These are phyloP conservation scores for Sungouiella thailandica DNA, from an alignment of 805 yeast species.

Conservation along the genomic window DNA sequence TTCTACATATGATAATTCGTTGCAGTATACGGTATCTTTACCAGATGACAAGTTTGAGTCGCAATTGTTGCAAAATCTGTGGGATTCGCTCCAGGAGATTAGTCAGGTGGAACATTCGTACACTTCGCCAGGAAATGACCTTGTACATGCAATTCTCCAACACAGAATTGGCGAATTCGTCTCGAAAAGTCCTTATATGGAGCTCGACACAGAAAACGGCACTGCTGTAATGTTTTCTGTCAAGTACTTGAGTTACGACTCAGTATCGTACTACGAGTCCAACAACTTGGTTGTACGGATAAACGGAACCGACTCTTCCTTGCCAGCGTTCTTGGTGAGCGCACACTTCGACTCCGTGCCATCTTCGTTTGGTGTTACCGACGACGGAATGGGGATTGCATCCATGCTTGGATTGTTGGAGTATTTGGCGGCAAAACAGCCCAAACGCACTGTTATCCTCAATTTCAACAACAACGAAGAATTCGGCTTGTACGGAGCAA, in stretches of 20 bases:
- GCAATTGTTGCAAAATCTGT: conserved; percentile 39
- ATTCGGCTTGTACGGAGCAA: conserved; percentile 80
- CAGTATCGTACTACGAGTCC: conserved; percentile 74
- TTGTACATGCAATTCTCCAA: conserved; percentile 63
- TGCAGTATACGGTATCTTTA: conserved; percentile 33
- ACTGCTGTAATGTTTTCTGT: conserved; percentile 47
- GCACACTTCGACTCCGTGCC: conserved; percentile 92
- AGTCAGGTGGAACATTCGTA: conserved; percentile 72
- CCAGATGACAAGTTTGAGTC: conserved; percentile 40
- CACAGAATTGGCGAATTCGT: conserved; percentile 30
- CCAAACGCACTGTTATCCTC: conserved; percentile 68
- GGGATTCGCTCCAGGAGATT: conserved; percentile 71
- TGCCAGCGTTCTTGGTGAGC: conserved; percentile 69
- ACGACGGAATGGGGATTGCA: conserved; percentile 87
- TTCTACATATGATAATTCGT: conserved; percentile 34
- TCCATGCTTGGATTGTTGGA: conserved; percentile 68
- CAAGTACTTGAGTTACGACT: conserved; percentile 42
- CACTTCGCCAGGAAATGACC: conserved; percentile 69
- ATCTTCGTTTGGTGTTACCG: conserved; percentile 82
- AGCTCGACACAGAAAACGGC: conserved; percentile 36
- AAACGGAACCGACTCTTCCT: conserved; percentile 51
- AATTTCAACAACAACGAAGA: conserved; percentile 91
- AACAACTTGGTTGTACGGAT: conserved; percentile 75
- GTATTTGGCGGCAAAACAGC: conserved; percentile 44
- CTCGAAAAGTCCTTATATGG: conserved; percentile 28